Evolutionary conservation across 1,139 yeast species (phyloP).

Genomic region (Scheffersomyces segobiensis): DNA sequence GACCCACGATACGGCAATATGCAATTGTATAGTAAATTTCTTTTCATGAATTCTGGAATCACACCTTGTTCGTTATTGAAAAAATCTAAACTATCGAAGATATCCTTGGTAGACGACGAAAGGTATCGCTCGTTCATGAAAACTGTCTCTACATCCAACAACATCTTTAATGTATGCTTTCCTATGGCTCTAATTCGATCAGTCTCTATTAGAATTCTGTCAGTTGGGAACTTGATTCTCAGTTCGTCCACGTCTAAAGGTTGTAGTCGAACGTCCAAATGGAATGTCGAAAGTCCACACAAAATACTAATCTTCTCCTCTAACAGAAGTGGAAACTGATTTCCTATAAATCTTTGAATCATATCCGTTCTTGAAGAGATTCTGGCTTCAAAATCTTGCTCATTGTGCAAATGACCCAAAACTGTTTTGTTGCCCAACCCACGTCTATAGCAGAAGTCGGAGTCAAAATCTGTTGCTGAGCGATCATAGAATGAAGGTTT

Average conservation of each 20-base stretch:
- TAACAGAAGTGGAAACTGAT: slow-evolving; percentile 19
- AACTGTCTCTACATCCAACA: slow-evolving; percentile 20
- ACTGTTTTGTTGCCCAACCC: slow-evolving; percentile 11
- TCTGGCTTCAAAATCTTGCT: slow-evolving; percentile 9
- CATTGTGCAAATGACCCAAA: slow-evolving; percentile 10
- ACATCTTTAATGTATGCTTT: slow-evolving; percentile 17
- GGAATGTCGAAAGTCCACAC: slow-evolving; percentile 22
- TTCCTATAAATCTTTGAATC: slow-evolving; percentile 17
- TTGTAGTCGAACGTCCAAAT: slow-evolving; percentile 5
- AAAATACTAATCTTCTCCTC: slow-evolving; percentile 23
- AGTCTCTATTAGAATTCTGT: slow-evolving; percentile 6
- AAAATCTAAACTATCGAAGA: slow-evolving; percentile 18
- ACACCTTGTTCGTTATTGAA: slow-evolving; percentile 22
- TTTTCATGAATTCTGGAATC: slow-evolving; percentile 36
- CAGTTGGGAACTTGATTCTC: not conserved
- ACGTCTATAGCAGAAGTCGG: slow-evolving; percentile 10
- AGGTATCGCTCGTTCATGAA: slow-evolving; percentile 29
- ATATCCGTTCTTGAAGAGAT: slow-evolving; percentile 9
- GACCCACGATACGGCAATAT: slow-evolving; percentile 35
- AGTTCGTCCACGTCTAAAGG: not conserved
- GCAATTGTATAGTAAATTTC: slow-evolving; percentile 24
- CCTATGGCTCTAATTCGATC: slow-evolving; percentile 25
- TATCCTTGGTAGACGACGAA: slow-evolving; percentile 27
- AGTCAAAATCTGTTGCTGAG: slow-evolving; percentile 14
- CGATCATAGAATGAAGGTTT: slow-evolving; percentile 17